phyloP scores from a whole-genome alignment of 345 rosid species.

The Raphanus raphanistrum region DNA sequence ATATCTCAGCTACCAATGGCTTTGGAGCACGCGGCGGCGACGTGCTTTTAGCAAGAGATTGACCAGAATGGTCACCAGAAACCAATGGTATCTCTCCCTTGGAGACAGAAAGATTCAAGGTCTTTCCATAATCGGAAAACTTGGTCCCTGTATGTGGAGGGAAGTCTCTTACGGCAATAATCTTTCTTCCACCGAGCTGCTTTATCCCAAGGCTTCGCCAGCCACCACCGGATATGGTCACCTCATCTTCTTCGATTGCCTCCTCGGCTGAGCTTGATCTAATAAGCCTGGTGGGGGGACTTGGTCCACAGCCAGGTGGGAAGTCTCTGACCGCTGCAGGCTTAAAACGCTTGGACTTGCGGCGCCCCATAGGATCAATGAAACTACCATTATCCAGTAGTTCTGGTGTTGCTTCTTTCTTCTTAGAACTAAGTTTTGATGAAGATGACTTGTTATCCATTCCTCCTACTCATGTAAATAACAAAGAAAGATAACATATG shows the following conservation, averaged over 20 bases:
- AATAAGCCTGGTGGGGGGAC: slow-evolving; percentile 33
- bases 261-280: slow-evolving; percentile 16
- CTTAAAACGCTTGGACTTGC: slow-evolving; percentile 47
- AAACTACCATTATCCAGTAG: slow-evolving; percentile 39
- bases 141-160: slow-evolving; percentile 56
- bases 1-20: slow-evolving; percentile 16
- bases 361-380: slow-evolving; percentile 8
- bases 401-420: slow-evolving; percentile 26
- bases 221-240: background rate
- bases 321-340: slow-evolving; percentile 54
- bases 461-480: slow-evolving; percentile 16
- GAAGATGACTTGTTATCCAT: slow-evolving; percentile 12
- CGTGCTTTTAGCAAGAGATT: slow-evolving; percentile 13
- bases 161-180: slow-evolving; percentile 53
- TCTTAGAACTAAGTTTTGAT: slow-evolving; percentile 22
- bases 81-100: slow-evolving; percentile 20
- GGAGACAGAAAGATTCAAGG: slow-evolving; percentile 6
- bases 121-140: slow-evolving; percentile 33
- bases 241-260: slow-evolving; percentile 17
- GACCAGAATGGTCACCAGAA: slow-evolving; percentile 21
- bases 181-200: slow-evolving; percentile 51
- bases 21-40: background rate
- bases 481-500: slow-evolving; percentile 8
- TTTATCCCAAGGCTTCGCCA: slow-evolving; percentile 24
- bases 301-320: slow-evolving; percentile 52